Evolutionary conservation across 2,329 filamentous ascomycete genomes (phyloP).

Genomic region (Colletotrichum australisinense): DNA sequence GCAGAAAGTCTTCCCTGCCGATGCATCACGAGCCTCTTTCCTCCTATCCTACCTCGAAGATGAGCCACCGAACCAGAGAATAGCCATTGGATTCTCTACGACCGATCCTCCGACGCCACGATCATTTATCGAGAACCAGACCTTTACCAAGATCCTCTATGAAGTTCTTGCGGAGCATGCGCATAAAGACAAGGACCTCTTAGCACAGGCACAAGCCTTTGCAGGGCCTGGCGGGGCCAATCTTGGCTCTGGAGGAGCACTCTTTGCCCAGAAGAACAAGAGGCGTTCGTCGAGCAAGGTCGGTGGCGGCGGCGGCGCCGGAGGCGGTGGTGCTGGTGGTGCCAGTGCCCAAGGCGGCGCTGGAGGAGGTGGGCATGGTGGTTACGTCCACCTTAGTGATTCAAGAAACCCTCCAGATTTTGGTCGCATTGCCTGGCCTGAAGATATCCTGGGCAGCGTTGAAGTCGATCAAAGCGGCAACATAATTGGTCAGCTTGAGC

Average conservation of each 20-base stretch:
- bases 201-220: slow-evolving; percentile 68
- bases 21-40: slow-evolving; percentile 57
- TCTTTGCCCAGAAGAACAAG: slow-evolving; percentile 57
- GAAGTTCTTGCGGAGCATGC: slow-evolving; percentile 67
- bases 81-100: slow-evolving; percentile 71
- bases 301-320: slow-evolving; percentile 53
- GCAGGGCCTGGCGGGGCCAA: slow-evolving; percentile 67
- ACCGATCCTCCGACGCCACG: slow-evolving; percentile 69
- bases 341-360: slow-evolving; percentile 71
- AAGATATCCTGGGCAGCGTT: slow-evolving; percentile 77
- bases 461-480: slow-evolving; percentile 69
- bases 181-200: slow-evolving; percentile 65
- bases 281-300: slow-evolving; percentile 46
- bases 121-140: slow-evolving; percentile 69
- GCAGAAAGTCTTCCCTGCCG: slow-evolving; percentile 69
- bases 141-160: slow-evolving; percentile 70
- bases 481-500: slow-evolving; percentile 68
- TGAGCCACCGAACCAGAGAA: slow-evolving; percentile 61
- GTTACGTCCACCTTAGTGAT: slow-evolving; percentile 75
- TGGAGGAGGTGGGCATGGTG: slow-evolving; percentile 69
- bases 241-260: slow-evolving; percentile 63
- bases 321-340: slow-evolving; percentile 62
- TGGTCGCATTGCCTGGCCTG: slow-evolving; percentile 75
- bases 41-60: slow-evolving; percentile 71
- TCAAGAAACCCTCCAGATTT: slow-evolving; percentile 72